phyloP scores from a whole-genome alignment of 495 filamentous ascomycete genomes.

The Penicillium mononematosum region DNA sequence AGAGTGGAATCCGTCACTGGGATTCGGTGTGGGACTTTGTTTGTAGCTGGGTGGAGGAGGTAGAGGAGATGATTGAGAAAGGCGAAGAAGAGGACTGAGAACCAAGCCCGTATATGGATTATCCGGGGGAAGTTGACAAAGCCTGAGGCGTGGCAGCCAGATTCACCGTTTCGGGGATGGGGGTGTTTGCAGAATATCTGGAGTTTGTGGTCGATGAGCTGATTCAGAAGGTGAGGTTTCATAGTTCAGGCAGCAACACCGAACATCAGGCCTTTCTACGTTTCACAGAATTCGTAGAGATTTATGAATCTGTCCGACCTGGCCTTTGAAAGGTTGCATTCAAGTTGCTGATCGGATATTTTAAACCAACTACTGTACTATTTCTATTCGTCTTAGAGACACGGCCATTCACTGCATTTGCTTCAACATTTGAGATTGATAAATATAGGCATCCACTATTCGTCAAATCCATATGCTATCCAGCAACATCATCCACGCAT shows the following conservation, averaged over 20 bases:
- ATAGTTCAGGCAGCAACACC: no score
- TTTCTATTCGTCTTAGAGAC: neutral
- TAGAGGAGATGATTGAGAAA: slow-evolving; percentile 3
- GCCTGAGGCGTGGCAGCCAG: no score
- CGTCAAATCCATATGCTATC: neutral
- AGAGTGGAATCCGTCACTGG: neutral
- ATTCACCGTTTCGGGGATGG: no score
- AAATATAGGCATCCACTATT: neutral
- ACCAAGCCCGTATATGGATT: neutral
- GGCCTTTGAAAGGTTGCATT: no score
- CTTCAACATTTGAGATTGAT: neutral
- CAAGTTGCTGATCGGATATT: no score
- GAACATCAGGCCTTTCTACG: neutral
- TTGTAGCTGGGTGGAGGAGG: neutral
- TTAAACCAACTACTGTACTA: no score
- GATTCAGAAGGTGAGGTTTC: no score
- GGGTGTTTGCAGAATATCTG: no score
- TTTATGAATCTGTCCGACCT: neutral
- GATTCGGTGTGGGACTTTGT: slow-evolving; percentile 4
- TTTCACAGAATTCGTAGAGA: neutral
- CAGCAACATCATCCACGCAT: neutral
- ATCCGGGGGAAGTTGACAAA: slow-evolving; percentile 18
- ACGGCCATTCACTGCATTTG: neutral
- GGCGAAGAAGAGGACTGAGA: neutral
- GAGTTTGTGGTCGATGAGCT: no score